A percentile compares a stretch with the other conserved stretches of the same genome.
Evolutionary conservation across 805 yeast genomes (phyloP).

Genomic region (Torulaspora maleeae): DNA sequence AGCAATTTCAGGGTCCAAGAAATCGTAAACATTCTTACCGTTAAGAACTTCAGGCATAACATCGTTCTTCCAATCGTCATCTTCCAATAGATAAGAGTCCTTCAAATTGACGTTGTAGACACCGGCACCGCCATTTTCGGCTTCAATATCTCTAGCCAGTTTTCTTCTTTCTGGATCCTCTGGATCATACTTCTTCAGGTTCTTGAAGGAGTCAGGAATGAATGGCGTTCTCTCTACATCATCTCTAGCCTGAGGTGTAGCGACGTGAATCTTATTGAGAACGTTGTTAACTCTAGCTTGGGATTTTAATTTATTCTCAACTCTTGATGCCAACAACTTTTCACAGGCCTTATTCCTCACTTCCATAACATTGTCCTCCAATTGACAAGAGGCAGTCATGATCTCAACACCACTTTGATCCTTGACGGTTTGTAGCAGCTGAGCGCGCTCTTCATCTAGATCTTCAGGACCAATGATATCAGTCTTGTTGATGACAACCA

Average conservation of each 20-base stretch:
- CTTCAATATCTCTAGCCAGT: conserved; percentile 85
- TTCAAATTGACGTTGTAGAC: conserved; percentile 90
- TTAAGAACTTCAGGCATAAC: conserved; percentile 94
- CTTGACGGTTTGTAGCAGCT: conserved; percentile 58
- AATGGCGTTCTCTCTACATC: conserved; percentile 71
- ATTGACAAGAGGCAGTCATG: conserved; percentile 88
- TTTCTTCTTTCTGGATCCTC: conserved; percentile 77
- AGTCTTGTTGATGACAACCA: conserved; percentile 92
- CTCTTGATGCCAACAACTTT: conserved; percentile 88
- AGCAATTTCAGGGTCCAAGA: conserved; percentile 92
- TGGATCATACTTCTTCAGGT: conserved; percentile 61
- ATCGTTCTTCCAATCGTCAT: conserved; percentile 97
- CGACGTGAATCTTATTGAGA: conserved; percentile 91
- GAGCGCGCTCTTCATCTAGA: conserved; percentile 69
- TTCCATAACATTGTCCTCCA: conserved; percentile 91
- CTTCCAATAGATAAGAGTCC: conserved; percentile 86
- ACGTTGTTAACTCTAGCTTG: conserved; percentile 84
- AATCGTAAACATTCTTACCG: conserved; percentile 96
- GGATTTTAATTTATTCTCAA: conserved; percentile 94
- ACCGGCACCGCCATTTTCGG: conserved; percentile 98
- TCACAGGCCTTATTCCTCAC: conserved; percentile 98
- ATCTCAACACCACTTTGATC: conserved; percentile 80
- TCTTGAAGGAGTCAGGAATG: conserved; percentile 73
- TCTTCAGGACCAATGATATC: conserved; percentile 87
- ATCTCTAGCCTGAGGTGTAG: conserved; percentile 85